Evolutionary conservation across 805 yeast genomes (phyloP).

Genomic region (Metschnikowia hibisci): DNA sequence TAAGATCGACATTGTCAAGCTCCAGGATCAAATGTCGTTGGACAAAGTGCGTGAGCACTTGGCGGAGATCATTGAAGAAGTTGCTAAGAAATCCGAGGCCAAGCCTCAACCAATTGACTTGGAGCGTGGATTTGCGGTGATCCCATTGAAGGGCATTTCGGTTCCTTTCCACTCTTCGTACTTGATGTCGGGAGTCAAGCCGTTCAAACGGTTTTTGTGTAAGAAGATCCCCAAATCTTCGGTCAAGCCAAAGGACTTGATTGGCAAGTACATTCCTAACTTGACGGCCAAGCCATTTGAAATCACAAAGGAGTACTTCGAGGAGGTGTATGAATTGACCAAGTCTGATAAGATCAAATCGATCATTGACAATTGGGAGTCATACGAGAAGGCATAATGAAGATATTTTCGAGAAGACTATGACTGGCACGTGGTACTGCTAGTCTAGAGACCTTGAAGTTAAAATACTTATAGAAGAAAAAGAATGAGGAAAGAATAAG

Average conservation of each 20-base stretch:
- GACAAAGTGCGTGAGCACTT: slow-evolving; percentile 89
- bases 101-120: slow-evolving; percentile 96
- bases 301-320: slow-evolving; percentile 94
- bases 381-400: slow-evolving; percentile 53
- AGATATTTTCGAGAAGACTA: background rate
- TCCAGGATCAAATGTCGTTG: slow-evolving; percentile 74
- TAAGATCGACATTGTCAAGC: slow-evolving; percentile 87
- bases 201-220: slow-evolving; percentile 95
- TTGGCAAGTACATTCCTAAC: slow-evolving; percentile 96
- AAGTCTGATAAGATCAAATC: slow-evolving; percentile 86
- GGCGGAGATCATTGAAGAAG: slow-evolving; percentile 82
- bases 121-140: slow-evolving; percentile 97
- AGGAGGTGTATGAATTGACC: slow-evolving; percentile 91
- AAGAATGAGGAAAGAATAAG: background rate
- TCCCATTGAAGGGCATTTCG: slow-evolving; percentile 97
- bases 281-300: slow-evolving; percentile 97
- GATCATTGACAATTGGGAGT: slow-evolving; percentile 94
- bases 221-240: slow-evolving; percentile 95
- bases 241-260: slow-evolving; percentile 88
- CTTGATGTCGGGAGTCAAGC: slow-evolving; percentile 96
- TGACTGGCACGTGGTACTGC: slow-evolving; percentile 21
- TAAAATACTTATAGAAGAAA: no score
- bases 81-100: slow-evolving; percentile 71
- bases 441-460: no score
- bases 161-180: slow-evolving; percentile 99